phyloP scores from a whole-genome alignment of 768 basidiomycete genomes.

The Pleurotus sapidus region DNA sequence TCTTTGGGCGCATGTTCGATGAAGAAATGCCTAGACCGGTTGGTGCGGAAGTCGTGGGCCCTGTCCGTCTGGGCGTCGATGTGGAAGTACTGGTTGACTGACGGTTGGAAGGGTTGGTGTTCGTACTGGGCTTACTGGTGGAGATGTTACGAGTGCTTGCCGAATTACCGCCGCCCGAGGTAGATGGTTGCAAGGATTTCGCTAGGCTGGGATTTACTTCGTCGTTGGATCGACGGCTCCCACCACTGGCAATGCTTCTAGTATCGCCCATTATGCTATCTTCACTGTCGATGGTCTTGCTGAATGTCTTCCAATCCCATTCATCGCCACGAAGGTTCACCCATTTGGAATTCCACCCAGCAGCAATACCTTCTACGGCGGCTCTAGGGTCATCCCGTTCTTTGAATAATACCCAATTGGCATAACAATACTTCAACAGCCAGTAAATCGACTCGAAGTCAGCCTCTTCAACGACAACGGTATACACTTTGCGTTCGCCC shows the following conservation, averaged over 20 bases:
- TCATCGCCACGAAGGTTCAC: conserved; percentile 45
- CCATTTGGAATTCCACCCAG: conserved; percentile 65
- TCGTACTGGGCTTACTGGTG: conserved; percentile 3
- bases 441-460: conserved; percentile 79
- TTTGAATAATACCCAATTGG: conserved; percentile 71
- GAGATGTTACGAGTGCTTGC: conserved; percentile 7
- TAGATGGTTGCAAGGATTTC: conserved; percentile 17
- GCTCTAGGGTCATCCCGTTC: conserved; percentile 65
- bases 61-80: conserved; percentile 11
- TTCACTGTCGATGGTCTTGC: conserved; percentile 35
- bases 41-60: conserved; percentile 18
- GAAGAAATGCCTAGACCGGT: conserved; percentile 19
- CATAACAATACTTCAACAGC: conserved; percentile 75
- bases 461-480: conserved; percentile 73
- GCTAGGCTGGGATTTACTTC: conserved; percentile 26
- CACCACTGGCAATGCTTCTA: conserved; percentile 51
- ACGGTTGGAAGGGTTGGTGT: conserved; percentile 13
- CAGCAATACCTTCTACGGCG: conserved; percentile 65
- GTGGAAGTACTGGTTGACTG: neutral
- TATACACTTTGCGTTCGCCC: conserved; percentile 57
- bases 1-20: conserved; percentile 32
- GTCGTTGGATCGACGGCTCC: conserved; percentile 33
- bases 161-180: conserved; percentile 17
- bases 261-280: conserved; percentile 34
- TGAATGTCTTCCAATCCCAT: conserved; percentile 72